A percentile compares a stretch with the other conserved stretches of the same genome.
Evolutionary conservation across 306 rosid species (phyloP).

Genomic region (Fragaria nilgerrensis): DNA sequence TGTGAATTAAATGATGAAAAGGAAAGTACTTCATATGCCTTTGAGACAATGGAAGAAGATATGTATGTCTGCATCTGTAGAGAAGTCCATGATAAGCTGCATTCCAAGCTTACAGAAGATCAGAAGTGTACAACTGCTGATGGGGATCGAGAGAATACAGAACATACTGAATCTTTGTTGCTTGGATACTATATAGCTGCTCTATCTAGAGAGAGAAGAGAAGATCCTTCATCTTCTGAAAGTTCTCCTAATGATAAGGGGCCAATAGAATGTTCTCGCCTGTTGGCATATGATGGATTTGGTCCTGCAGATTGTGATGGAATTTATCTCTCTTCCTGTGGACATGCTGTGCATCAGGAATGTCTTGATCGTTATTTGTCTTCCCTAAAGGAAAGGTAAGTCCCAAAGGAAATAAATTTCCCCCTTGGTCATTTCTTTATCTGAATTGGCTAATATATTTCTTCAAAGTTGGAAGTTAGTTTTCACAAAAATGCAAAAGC

Average conservation of each 20-base stretch:
- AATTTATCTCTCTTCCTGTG: constrained; percentile 89
- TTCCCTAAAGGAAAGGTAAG: constrained; percentile 88
- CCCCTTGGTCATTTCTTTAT: constrained; percentile 9
- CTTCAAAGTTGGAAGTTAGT: constrained; percentile 1
- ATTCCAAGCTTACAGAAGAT: constrained; percentile 34
- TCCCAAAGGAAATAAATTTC: constrained; percentile 1
- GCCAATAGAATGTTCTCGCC: constrained; percentile 46
- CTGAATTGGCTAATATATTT: background rate
- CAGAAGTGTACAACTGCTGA: constrained; percentile 31
- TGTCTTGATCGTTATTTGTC: constrained; percentile 85
- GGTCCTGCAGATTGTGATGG: constrained; percentile 87
- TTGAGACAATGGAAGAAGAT: constrained; percentile 69
- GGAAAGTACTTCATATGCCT: constrained; percentile 33
- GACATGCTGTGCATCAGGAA: constrained; percentile 95
- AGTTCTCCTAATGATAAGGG: constrained; percentile 36
- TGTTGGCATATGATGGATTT: constrained; percentile 57
- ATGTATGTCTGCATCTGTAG: constrained; percentile 51
- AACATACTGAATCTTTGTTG: constrained; percentile 51
- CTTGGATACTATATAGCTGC: constrained; percentile 70
- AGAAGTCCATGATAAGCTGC: constrained; percentile 42
- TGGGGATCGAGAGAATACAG: constrained; percentile 32
- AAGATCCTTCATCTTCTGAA: constrained; percentile 57
- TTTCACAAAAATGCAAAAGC: background rate
- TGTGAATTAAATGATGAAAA: constrained; percentile 34
- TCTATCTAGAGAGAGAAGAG: constrained; percentile 48